A percentile compares a stretch with the other conserved stretches of the same genome.
Evolutionary conservation across 1,139 yeast species (phyloP).

Genomic region (Geotrichum candidum): DNA sequence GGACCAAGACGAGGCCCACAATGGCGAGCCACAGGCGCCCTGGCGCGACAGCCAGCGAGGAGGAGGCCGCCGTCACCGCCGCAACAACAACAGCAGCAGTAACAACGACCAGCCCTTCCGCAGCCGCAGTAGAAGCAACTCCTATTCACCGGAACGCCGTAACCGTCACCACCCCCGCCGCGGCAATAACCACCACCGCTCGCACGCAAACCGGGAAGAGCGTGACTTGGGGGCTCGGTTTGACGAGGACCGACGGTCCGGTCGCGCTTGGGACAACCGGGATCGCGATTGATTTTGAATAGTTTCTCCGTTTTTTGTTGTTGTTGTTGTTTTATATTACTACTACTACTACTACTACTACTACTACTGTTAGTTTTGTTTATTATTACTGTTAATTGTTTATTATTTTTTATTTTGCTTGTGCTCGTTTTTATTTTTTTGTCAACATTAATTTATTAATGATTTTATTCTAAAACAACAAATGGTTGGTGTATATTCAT

Average conservation of each 20-base stretch:
- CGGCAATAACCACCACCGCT: neutral
- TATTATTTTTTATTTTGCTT: too few species aligned
- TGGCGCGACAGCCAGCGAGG: neutral
- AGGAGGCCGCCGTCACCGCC: neutral
- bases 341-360: neutral
- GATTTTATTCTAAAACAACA: neutral
- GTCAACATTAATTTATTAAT: neutral
- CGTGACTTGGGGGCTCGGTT: neutral
- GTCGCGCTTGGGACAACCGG: neutral
- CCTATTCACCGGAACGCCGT: neutral
- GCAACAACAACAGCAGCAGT: too few species aligned
- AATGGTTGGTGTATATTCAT: neutral
- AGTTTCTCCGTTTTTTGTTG: neutral
- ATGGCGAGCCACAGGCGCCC: neutral
- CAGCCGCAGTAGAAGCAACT: neutral
- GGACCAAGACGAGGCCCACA: neutral
- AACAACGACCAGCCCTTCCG: neutral
- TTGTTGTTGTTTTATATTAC: neutral
- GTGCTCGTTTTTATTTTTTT: neutral
- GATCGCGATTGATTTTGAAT: neutral
- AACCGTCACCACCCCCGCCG: neutral
- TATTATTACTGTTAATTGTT: neutral
- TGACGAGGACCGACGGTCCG: neutral
- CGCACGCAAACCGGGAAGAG: neutral
- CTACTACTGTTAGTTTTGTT: neutral